Base-by-base conservation (phyloP, 306 rosid species). In the Pyrus betulifolia region DNA sequence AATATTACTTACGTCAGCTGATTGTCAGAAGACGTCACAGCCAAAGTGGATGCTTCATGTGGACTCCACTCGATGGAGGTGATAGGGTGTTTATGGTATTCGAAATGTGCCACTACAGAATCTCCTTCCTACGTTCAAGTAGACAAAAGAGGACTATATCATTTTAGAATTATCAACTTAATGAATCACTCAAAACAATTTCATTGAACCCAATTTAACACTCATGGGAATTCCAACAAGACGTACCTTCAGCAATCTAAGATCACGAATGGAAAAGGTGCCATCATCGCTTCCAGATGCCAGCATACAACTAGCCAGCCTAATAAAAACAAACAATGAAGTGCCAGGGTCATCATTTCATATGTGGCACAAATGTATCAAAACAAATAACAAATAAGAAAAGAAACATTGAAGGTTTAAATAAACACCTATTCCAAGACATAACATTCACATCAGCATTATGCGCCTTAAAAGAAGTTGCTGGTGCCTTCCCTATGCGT, bases 221-320 rank as follows among this genome's bases (percentile, higher is more conserved):
- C 14, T 35, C 55, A 35, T 35, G 6, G 67, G 44, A 4, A 57
- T 64, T 14, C 5, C 33, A n/a, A 17, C 21, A 1, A 62, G 21
- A 67, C 79, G 67, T 87, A 95, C 97, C 91, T 90, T 85, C 35
- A 95, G 89, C 79, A 82, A 75, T 90, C 97, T 89, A 63, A 95
- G 97, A 87, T 95, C 99, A 13, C 88, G 97, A 79, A 95, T 95
- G 67, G 99, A 87, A 82, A 92, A 92, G 18, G 97, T 84, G 64
- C 99, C 99, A 70, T 95, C 97, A 71, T 95, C 99, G 76, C 97
- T 84, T 71, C 99, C 99, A 3, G 99, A 95, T 64, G 99, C 99
- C 87, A 95, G 80, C 99, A 95, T 89, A 79, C 92, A 84, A 79
- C 86, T 88, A 44, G 96, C 97, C 80, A 89, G 85, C 90, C 99